A percentile compares a stretch with the other conserved stretches of the same genome.
Conservation (phyloP, 2,329 filamentous ascomycete genomes). For the Penicillium aurantiogriseum region DNA sequence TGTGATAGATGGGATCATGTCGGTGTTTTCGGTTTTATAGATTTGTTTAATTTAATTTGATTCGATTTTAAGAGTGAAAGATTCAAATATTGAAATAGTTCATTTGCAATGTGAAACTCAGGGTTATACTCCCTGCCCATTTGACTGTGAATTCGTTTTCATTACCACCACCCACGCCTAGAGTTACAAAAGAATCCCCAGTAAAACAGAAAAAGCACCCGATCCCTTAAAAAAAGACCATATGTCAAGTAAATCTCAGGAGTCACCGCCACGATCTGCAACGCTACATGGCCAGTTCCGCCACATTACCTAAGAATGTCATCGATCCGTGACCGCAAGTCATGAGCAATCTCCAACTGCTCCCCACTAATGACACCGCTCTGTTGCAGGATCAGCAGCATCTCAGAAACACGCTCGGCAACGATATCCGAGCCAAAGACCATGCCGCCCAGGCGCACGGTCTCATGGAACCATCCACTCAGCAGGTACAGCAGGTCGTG, state of each 20-base stretch:
- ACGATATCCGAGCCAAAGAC: constrained; percentile 62
- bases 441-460: constrained; percentile 53
- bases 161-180: constrained; percentile 17
- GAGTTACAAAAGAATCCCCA: constrained; percentile 9
- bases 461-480: constrained; percentile 60
- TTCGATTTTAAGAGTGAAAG: neutral
- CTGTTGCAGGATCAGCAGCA: constrained; percentile 47
- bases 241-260: constrained; percentile 4
- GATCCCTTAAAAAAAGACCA: neutral
- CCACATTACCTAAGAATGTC: constrained; percentile 37
- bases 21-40: constrained; percentile 12
- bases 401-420: constrained; percentile 48
- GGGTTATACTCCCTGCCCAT: neutral
- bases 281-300: neutral
- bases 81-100: neutral
- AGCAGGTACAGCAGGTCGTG: constrained; percentile 63
- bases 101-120: neutral
- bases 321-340: constrained; percentile 43
- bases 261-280: constrained; percentile 3
- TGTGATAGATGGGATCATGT: constrained; percentile 24
- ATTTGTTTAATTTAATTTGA: constrained; percentile 1
- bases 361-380: constrained; percentile 37
- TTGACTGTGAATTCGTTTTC: constrained; percentile 12
- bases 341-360: constrained; percentile 40
- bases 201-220: neutral